Base-by-base conservation (phyloP, 2,329 filamentous ascomycete species). In the Thelonectria rubi region DNA sequence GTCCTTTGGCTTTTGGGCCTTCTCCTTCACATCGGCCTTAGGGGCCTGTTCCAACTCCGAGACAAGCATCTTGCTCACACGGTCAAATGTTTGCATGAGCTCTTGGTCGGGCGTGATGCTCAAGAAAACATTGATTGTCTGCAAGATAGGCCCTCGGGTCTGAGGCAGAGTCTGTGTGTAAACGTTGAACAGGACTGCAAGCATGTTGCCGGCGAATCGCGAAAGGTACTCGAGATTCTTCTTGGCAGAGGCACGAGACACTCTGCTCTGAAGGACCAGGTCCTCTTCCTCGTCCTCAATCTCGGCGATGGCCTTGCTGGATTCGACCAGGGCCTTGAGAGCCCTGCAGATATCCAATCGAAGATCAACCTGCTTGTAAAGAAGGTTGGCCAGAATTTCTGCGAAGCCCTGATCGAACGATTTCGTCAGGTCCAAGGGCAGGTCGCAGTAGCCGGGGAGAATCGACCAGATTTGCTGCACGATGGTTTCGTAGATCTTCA, bases 141-240 rank as follows among this genome's bases (percentile, higher is more conserved):
- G 92, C 34, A 99, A 82, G 55, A 99, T 95, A 18, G 92, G 93
- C 0, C 93, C 94, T 69, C 95, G 87, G 72, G 92, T 95, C 73
- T 97, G 93, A 2, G 95, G 94, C 24, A 99, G 84, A 1, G 95
- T 99, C 77, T 97, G 92, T 66, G 92, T 97, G 80, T 99, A 99
- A 46, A 99, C 94, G 74, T 99, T 99, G 84, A 99, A 98, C n/a
- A 99, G 82, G 0, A 98, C 94, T 7, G 95, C 94, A 43, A 99
- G 86, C 78, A 99, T 86, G 72, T 98, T 98, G 63, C 90, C 90
- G 1, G 94, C 86, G 73, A 95, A 94, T 1, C 82, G 81, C 15
- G 92, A 88, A 12, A 99, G 82, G 74, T 97, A 90, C n/a, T 87
- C 81, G 40, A 98, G 80, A 73, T 97, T 97, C 77, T 89, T 89